These are phyloP conservation scores for Dichotomocladium elegans DNA, from an alignment of 371 early-diverging fungal species.

Conservation along the genomic window DNA sequence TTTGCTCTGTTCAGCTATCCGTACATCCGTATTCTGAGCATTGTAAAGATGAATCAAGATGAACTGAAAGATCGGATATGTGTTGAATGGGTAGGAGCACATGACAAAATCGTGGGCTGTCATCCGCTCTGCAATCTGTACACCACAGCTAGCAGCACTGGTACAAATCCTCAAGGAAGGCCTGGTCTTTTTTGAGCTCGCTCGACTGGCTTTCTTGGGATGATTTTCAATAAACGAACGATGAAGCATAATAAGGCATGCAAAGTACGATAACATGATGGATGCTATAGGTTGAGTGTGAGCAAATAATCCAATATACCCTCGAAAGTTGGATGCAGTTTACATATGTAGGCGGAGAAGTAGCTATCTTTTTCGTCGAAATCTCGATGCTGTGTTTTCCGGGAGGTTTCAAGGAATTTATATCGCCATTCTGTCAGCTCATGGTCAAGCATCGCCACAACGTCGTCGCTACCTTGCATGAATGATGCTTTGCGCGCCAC, in stretches of 20 bases:
- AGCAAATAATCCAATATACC: not conserved
- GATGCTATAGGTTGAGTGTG: constrained; percentile 15
- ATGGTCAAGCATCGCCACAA: constrained; percentile 41
- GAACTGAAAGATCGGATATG: constrained; percentile 40
- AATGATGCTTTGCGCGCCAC: constrained; percentile 33
- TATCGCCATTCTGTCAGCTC: constrained; percentile 47
- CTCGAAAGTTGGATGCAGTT: not conserved
- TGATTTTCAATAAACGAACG: constrained; percentile 42
- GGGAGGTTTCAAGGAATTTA: constrained; percentile 32
- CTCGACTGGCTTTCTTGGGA: not conserved
- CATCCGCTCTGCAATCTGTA: constrained; percentile 37
- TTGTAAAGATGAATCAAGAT: constrained; percentile 45
- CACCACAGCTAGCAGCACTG: constrained; percentile 42
- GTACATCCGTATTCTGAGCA: constrained; percentile 28
- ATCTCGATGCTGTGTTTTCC: constrained; percentile 27
- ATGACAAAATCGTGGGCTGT: constrained; percentile 36
- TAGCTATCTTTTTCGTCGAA: constrained; percentile 37
- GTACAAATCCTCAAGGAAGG: constrained; percentile 40
- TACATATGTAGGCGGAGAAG: constrained; percentile 39
- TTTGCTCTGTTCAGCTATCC: constrained; percentile 31
- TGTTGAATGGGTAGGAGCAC: constrained; percentile 45
- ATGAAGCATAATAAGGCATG: constrained; percentile 38
- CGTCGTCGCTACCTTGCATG: constrained; percentile 35
- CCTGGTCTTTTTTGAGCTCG: constrained; percentile 6
- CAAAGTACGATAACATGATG: constrained; percentile 35